Conservation (phyloP, 1,139 yeast species). For the Hyphopichia pseudoburtonii region DNA sequence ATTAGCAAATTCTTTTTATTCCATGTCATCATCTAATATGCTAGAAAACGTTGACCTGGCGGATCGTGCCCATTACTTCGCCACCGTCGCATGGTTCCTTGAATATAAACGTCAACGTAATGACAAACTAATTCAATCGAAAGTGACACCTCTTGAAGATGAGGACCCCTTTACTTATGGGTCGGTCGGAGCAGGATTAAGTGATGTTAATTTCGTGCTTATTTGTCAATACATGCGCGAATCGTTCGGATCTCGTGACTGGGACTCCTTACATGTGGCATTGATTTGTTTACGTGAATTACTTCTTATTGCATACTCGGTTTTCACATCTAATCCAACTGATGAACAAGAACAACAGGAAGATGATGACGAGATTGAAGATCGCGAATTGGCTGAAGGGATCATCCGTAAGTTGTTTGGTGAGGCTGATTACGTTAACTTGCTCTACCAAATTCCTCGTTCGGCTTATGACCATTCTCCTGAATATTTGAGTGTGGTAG, state of each 20-base stretch:
- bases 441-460: slow-evolving; percentile 61
- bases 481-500: slow-evolving; percentile 57
- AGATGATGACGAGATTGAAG: slow-evolving; percentile 29
- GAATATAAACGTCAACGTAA: slow-evolving; percentile 33
- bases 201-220: slow-evolving; percentile 63
- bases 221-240: slow-evolving; percentile 57
- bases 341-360: slow-evolving; percentile 11
- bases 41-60: slow-evolving; percentile 31
- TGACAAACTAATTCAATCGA: not conserved
- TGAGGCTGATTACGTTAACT: slow-evolving; percentile 60
- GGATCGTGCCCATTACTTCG: slow-evolving; percentile 51
- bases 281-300: slow-evolving; percentile 70
- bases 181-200: slow-evolving; percentile 64
- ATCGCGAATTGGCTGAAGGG: slow-evolving; percentile 49
- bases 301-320: slow-evolving; percentile 51
- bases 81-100: slow-evolving; percentile 71
- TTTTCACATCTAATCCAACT: slow-evolving; percentile 39
- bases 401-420: slow-evolving; percentile 55
- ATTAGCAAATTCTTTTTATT: slow-evolving; percentile 14
- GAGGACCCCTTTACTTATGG: slow-evolving; percentile 48
- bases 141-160: slow-evolving; percentile 8
- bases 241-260: slow-evolving; percentile 48
- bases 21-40: slow-evolving; percentile 38
- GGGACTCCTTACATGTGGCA: slow-evolving; percentile 68
- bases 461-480: slow-evolving; percentile 67